phyloP scores from a whole-genome alignment of 352 stramenopile genomes.

The Phytophthora citricola region DNA sequence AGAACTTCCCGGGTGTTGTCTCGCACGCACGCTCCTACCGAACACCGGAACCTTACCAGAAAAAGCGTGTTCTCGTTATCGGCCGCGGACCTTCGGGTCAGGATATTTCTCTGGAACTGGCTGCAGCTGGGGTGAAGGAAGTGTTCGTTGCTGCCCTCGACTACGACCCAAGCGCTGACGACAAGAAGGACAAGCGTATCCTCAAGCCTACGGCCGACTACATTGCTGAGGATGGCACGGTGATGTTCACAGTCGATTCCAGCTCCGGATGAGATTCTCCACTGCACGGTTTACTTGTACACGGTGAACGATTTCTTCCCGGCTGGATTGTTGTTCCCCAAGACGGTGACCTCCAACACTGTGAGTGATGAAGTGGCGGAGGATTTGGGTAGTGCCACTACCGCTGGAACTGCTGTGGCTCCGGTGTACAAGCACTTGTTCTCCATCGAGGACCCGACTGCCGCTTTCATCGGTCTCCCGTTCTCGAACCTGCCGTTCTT shows the following conservation, averaged over 20 bases:
- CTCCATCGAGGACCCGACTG: conserved; percentile 67
- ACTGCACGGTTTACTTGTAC: conserved; percentile 76
- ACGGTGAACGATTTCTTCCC: conserved; percentile 58
- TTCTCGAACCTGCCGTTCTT: conserved; percentile 77
- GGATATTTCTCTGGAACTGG: conserved; percentile 77
- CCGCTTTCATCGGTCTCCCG: conserved; percentile 69
- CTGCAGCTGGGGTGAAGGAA: conserved; percentile 33
- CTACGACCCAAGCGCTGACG: conserved; percentile 32
- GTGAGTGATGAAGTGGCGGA: conserved; percentile 21
- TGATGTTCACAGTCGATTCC: conserved; percentile 56
- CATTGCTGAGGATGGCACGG: conserved; percentile 44
- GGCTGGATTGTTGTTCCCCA: conserved; percentile 47
- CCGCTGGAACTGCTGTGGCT: conserved; percentile 45
- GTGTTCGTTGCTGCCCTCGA: conserved; percentile 61
- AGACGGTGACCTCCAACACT: conserved; percentile 12
- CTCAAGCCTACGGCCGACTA: conserved; percentile 58
- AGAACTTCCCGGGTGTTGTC: conserved; percentile 46
- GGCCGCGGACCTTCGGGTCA: conserved; percentile 67
- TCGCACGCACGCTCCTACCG: conserved; percentile 60
- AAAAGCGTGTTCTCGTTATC: conserved; percentile 68
- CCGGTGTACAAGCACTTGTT: conserved; percentile 75
- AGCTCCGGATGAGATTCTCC: conserved; percentile 69
- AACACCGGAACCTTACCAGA: conserved; percentile 40
- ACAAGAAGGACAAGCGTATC: conserved; percentile 39
- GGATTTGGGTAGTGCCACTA: conserved; percentile 37